Evolutionary conservation across 2,329 filamentous ascomycete genomes (phyloP).

Genomic region (Nothopassalora personata): DNA sequence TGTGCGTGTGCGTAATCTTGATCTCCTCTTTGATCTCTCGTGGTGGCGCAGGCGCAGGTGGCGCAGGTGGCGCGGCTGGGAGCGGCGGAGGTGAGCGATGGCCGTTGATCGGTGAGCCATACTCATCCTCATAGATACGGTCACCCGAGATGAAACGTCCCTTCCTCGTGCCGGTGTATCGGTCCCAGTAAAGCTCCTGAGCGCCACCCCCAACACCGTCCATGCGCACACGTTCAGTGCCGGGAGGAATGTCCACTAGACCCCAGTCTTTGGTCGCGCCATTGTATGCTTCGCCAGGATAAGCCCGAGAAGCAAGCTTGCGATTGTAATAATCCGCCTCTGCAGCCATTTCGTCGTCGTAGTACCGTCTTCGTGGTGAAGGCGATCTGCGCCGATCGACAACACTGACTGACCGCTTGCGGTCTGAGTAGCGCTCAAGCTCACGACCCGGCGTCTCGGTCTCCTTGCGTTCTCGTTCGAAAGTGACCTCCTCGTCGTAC

Average conservation of each 20-base stretch:
- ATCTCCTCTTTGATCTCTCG: constrained; percentile 49
- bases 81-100: constrained; percentile 15
- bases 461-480: constrained; percentile 52
- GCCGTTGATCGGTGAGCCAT: constrained; percentile 27
- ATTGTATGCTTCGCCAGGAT: constrained; percentile 67
- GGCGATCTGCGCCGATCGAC: constrained; percentile 36
- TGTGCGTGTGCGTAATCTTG: constrained; percentile 25
- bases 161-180: constrained; percentile 70
- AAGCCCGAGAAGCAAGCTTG: constrained; percentile 62
- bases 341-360: constrained; percentile 47
- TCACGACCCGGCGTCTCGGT: constrained; percentile 15
- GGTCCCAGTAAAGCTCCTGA: constrained; percentile 72
- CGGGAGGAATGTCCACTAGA: constrained; percentile 78
- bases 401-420: constrained; percentile 21
- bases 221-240: constrained; percentile 76
- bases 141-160: constrained; percentile 68
- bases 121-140: constrained; percentile 46
- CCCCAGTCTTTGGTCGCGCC: constrained; percentile 73
- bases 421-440: constrained; percentile 32
- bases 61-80: constrained; percentile 23
- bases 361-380: constrained; percentile 42
- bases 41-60: constrained; percentile 17
- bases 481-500: constrained; percentile 62
- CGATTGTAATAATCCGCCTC: constrained; percentile 61
- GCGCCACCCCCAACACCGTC: constrained; percentile 69